Evolutionary conservation across 1,284 basidiomycete species (phyloP).

Genomic region (Inonotus hispidus): DNA sequence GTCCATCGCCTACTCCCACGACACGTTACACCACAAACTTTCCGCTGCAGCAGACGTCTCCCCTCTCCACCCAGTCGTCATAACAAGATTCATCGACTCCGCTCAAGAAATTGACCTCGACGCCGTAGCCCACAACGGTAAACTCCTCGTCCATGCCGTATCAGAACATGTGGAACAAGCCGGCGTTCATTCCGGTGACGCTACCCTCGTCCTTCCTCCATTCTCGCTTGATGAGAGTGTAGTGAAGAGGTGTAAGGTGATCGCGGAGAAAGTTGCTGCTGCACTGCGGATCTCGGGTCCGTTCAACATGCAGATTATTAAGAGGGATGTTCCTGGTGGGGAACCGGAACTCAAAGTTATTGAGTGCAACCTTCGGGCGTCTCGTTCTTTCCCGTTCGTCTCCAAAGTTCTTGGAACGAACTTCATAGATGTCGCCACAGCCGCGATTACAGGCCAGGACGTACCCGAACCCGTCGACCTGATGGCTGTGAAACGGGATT

Average conservation of each 20-base stretch:
- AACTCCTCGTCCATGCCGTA: slow-evolving; percentile 92
- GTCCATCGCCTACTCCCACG: slow-evolving; percentile 97
- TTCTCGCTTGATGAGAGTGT: slow-evolving; percentile 77
- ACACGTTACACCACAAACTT: slow-evolving; percentile 85
- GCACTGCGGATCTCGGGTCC: slow-evolving; percentile 97
- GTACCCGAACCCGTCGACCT: slow-evolving; percentile 93
- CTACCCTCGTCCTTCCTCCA: slow-evolving; percentile 96
- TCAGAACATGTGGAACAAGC: slow-evolving; percentile 99
- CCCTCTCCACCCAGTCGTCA: slow-evolving; percentile 94
- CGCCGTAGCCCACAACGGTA: slow-evolving; percentile 92
- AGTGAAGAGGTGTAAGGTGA: slow-evolving; percentile 84
- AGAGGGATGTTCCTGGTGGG: slow-evolving; percentile 57
- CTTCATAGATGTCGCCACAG: slow-evolving; percentile 93
- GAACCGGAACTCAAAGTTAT: slow-evolving; percentile 90
- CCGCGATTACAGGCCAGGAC: slow-evolving; percentile 85
- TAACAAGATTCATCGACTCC: slow-evolving; percentile 97
- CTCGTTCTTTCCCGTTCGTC: slow-evolving; percentile 98
- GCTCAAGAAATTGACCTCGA: slow-evolving; percentile 99
- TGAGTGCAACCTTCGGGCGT: slow-evolving; percentile 97
- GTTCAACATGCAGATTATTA: slow-evolving; percentile 99
- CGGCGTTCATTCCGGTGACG: slow-evolving; percentile 98
- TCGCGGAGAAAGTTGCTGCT: slow-evolving; percentile 91
- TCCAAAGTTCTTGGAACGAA: slow-evolving; percentile 97
- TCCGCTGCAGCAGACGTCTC: slow-evolving; percentile 95
- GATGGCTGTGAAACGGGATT: slow-evolving; percentile 88